Evolutionary conservation across 177 flowering plant genomes (phyloP).

Genomic region (Tripterygium wilfordii): DNA sequence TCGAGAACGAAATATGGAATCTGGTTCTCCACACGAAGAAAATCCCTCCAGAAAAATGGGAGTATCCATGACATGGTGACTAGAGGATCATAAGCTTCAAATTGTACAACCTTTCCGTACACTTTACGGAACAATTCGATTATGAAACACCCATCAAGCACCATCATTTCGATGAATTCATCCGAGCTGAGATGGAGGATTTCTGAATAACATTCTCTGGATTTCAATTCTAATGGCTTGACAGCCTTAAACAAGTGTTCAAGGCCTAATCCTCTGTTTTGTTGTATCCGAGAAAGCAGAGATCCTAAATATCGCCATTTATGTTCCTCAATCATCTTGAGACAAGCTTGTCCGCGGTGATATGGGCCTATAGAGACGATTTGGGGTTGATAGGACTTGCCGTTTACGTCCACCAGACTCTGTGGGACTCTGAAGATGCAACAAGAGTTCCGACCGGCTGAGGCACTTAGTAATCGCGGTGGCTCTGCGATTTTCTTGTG

Average conservation of each 20-base stretch:
- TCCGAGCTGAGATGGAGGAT: constrained; percentile 12
- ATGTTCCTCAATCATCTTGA: constrained; percentile 57
- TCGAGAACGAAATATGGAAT: constrained; percentile 33
- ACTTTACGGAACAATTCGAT: constrained; percentile 28
- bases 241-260: constrained; percentile 27
- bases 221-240: constrained; percentile 20
- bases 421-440: constrained; percentile 58
- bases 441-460: constrained; percentile 43
- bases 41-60: constrained; percentile 21
- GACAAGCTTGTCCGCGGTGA: constrained; percentile 31
- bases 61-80: constrained; percentile 26
- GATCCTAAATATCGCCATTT: constrained; percentile 47
- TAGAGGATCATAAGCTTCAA: constrained; percentile 26
- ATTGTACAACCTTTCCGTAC: not conserved
- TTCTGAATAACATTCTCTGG: constrained; percentile 50
- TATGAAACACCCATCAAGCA: constrained; percentile 34
- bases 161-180: constrained; percentile 32
- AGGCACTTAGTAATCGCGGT: constrained; percentile 26
- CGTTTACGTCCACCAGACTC: constrained; percentile 35
- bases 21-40: constrained; percentile 33
- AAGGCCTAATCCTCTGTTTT: constrained; percentile 13
- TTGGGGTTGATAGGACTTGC: constrained; percentile 39
- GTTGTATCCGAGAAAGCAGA: constrained; percentile 25
- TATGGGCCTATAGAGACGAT: constrained; percentile 59
- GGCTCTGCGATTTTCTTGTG: constrained; percentile 28